Percentiles rank a stretch among this genome's conserved stretches.
Evolutionary conservation across 1,284 basidiomycete genomes (phyloP).

Genomic region (Moniliophthora roreri): DNA sequence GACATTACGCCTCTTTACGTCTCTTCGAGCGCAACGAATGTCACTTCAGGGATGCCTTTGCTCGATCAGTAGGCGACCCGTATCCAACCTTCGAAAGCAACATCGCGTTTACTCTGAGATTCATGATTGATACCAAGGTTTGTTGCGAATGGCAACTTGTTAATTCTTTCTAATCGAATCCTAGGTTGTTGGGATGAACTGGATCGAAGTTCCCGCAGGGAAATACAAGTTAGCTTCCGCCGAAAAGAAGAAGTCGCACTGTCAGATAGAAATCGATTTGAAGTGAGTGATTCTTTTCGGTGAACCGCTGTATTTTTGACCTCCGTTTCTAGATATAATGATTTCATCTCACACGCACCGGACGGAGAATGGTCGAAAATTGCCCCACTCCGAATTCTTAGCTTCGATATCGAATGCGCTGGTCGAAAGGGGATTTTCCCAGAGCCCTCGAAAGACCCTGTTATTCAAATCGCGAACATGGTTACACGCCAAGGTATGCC

Average conservation of each 20-base stretch:
- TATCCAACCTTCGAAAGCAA: slow-evolving; percentile 88
- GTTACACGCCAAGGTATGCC: slow-evolving; percentile 88
- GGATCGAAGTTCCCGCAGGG: slow-evolving; percentile 87
- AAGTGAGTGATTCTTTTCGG: slow-evolving; percentile 45
- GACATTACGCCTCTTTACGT: slow-evolving; percentile 45
- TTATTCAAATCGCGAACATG: slow-evolving; percentile 98
- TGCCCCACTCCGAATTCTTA: slow-evolving; percentile 88
- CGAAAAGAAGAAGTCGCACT: slow-evolving; percentile 69
- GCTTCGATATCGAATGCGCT: slow-evolving; percentile 97
- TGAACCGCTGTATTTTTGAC: slow-evolving; percentile 9
- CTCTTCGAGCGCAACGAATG: slow-evolving; percentile 87
- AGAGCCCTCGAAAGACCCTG: slow-evolving; percentile 84
- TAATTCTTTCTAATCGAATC: slow-evolving; percentile 12
- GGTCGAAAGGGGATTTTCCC: slow-evolving; percentile 96
- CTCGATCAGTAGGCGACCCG: slow-evolving; percentile 38
- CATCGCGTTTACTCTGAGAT: slow-evolving; percentile 83
- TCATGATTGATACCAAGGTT: slow-evolving; percentile 96
- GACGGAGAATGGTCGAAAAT: slow-evolving; percentile 90
- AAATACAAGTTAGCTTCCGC: slow-evolving; percentile 66
- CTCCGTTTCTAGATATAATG: slow-evolving; percentile 63
- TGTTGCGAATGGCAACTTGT: slow-evolving; percentile 2
- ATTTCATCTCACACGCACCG: slow-evolving; percentile 84
- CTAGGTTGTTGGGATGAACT: slow-evolving; percentile 95
- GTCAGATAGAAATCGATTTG: slow-evolving; percentile 84
- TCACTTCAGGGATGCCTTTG: slow-evolving; percentile 63